Evolutionary conservation across 1,284 basidiomycete species (phyloP).

Genomic region (Grifola frondosa): DNA sequence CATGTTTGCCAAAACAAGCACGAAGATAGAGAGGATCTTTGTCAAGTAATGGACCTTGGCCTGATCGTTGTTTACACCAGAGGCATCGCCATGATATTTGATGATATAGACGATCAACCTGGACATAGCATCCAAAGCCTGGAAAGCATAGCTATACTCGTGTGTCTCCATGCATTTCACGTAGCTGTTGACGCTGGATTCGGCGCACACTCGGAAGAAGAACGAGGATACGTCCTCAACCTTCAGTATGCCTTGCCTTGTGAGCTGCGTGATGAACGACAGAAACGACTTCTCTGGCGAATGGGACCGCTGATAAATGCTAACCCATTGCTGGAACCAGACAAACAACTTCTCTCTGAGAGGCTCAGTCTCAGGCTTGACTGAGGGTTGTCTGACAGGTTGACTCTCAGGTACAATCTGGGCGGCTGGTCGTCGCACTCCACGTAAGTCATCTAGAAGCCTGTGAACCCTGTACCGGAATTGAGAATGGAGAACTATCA

Average conservation of each 20-base stretch:
- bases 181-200: constrained; percentile 92
- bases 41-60: constrained; percentile 97
- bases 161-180: constrained; percentile 81
- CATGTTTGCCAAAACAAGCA: constrained; percentile 91
- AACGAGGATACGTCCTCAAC: constrained; percentile 96
- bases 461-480: constrained; percentile 45
- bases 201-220: constrained; percentile 98
- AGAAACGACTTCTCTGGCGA: constrained; percentile 95
- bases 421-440: constrained; percentile 47
- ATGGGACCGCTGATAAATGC: constrained; percentile 88
- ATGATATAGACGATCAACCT: constrained; percentile 97
- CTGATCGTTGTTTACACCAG: constrained; percentile 85
- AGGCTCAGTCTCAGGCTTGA: constrained; percentile 69
- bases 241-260: constrained; percentile 95
- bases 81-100: constrained; percentile 97
- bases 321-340: constrained; percentile 94
- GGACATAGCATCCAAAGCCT: constrained; percentile 94
- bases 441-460: constrained; percentile 74
- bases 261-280: constrained; percentile 95
- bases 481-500: constrained; percentile 11
- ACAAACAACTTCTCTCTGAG: constrained; percentile 68
- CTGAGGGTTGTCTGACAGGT: constrained; percentile 45
- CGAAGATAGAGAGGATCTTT: constrained; percentile 97
- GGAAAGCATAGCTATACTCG: constrained; percentile 80
- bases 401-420: constrained; percentile 37